Conservation (phyloP, 225 moss, liverwort and hornwort species). For the Anthoceros angustus region DNA sequence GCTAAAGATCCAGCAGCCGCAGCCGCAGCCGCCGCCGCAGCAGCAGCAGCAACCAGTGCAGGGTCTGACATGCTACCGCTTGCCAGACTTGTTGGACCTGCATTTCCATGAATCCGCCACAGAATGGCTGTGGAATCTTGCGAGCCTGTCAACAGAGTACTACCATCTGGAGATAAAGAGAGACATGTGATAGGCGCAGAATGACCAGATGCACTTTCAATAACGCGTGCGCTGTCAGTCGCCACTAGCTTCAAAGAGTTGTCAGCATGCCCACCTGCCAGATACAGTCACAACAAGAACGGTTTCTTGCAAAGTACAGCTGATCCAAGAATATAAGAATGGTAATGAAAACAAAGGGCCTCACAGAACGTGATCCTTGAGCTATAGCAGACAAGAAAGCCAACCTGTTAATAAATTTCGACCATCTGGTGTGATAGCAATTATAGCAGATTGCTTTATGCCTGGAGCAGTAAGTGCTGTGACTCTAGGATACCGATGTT, state of each 20-base stretch:
- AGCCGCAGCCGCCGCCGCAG: conserved; percentile 56
- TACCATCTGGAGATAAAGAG: conserved; percentile 76
- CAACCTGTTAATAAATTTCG: conserved; percentile 70
- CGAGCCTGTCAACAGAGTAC: conserved; percentile 76
- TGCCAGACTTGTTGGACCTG: conserved; percentile 29
- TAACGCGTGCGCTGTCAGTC: conserved; percentile 64
- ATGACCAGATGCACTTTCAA: conserved; percentile 84
- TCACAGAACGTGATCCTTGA: too few species aligned
- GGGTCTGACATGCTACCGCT: conserved; percentile 62
- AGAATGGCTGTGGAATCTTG: conserved; percentile 80
- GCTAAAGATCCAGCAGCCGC: conserved; percentile 34
- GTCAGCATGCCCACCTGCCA: conserved; percentile 90
- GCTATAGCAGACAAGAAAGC: too few species aligned
- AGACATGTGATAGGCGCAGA: conserved; percentile 85
- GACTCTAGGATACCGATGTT: conserved; percentile 57
- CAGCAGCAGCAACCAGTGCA: conserved; percentile 60
- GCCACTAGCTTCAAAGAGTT: conserved; percentile 83
- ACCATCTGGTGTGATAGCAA: conserved; percentile 71
- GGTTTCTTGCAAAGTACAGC: background rate
- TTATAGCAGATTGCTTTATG: conserved; percentile 52
- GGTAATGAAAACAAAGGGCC: background rate
- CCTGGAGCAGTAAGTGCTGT: conserved; percentile 52
- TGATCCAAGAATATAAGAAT: background rate
- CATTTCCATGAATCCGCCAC: conserved; percentile 76
- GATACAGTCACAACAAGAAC: conserved; percentile 5